Percentiles rank a stretch among this genome's conserved stretches.
Conservation (phyloP, 805 yeast genomes). For the Candida methanosorbosa region DNA sequence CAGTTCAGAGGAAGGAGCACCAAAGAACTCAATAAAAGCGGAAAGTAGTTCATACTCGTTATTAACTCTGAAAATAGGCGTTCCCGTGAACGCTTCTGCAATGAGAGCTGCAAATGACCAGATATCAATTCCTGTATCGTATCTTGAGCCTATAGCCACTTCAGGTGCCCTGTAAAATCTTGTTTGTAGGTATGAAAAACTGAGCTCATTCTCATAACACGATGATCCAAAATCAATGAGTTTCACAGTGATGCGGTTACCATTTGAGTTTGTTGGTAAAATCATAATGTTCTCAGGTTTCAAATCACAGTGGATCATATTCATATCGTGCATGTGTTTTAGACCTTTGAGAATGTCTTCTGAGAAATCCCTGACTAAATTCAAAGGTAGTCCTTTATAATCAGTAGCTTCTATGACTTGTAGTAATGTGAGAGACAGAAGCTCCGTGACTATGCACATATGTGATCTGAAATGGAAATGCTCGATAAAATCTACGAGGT, state of each 20-base stretch:
- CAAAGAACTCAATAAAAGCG: conserved; percentile 33
- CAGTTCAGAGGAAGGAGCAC: conserved; percentile 34
- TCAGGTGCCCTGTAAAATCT: conserved; percentile 78
- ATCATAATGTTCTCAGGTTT: conserved; percentile 78
- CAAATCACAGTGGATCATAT: conserved; percentile 74
- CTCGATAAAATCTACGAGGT: conserved; percentile 47
- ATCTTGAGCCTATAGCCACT: conserved; percentile 57
- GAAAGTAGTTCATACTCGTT: conserved; percentile 41
- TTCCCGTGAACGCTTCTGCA: conserved; percentile 71
- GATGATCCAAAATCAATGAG: conserved; percentile 80
- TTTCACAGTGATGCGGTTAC: conserved; percentile 32
- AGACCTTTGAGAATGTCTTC: conserved; percentile 52
- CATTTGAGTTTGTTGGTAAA: conserved; percentile 30
- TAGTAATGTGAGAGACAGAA: conserved; percentile 57
- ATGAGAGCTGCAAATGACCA: conserved; percentile 96
- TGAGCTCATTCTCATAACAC: conserved; percentile 32
- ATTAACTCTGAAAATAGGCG: conserved; percentile 37
- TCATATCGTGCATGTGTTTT: conserved; percentile 43
- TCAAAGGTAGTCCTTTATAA: conserved; percentile 39
- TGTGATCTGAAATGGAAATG: conserved; percentile 79
- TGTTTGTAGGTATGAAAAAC: conserved; percentile 49
- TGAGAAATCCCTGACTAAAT: conserved; percentile 35
- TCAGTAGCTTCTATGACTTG: conserved; percentile 44
- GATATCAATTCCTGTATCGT: conserved; percentile 49
- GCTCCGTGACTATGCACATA: conserved; percentile 72